phyloP scores from a whole-genome alignment of 176 grass and related monocot species.

The Avena atlantica region DNA sequence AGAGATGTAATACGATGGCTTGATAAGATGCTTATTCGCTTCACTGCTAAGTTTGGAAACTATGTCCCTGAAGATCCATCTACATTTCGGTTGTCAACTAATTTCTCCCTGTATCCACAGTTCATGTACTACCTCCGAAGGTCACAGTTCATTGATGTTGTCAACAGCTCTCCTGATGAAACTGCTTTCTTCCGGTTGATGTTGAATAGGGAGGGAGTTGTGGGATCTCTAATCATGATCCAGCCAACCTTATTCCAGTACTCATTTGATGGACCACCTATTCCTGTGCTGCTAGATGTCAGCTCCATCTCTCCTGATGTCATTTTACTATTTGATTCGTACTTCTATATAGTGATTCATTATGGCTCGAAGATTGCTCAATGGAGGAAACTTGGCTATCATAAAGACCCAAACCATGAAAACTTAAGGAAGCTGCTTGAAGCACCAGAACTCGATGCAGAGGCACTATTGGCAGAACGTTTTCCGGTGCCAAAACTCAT shows the following conservation, averaged over 20 bases:
- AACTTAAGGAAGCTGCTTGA: slow-evolving; percentile 91
- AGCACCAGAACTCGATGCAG: slow-evolving; percentile 88
- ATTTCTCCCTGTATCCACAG: slow-evolving; percentile 93
- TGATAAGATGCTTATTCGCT: slow-evolving; percentile 99
- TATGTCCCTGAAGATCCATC: slow-evolving; percentile 94
- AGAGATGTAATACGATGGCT: slow-evolving; percentile 97
- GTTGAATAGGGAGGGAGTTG: slow-evolving; percentile 94
- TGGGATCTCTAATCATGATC: slow-evolving; percentile 93
- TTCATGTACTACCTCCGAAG: slow-evolving; percentile 97
- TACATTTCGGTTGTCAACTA: slow-evolving; percentile 86
- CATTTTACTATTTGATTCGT: slow-evolving; percentile 98
- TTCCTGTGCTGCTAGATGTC: slow-evolving; percentile 93
- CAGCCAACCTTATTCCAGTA: slow-evolving; percentile 97
- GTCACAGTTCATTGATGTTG: slow-evolving; percentile 98
- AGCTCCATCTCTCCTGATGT: slow-evolving; percentile 94
- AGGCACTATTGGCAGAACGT: slow-evolving; percentile 67
- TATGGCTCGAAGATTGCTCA: slow-evolving; percentile 98
- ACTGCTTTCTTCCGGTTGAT: slow-evolving; percentile 95
- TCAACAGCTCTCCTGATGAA: slow-evolving; percentile 96
- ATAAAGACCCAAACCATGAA: slow-evolving; percentile 83
- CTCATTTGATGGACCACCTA: slow-evolving; percentile 96
- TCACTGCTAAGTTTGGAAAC: slow-evolving; percentile 97
- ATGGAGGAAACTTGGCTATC: slow-evolving; percentile 92
- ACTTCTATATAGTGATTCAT: slow-evolving; percentile 93
- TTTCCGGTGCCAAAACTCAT: slow-evolving; percentile 87